Evolutionary conservation across 192 early-diverging fungal genomes (phyloP), one percentile per base, ranked within the genome.

Genomic region (Chytriomyces sp.): DNA sequence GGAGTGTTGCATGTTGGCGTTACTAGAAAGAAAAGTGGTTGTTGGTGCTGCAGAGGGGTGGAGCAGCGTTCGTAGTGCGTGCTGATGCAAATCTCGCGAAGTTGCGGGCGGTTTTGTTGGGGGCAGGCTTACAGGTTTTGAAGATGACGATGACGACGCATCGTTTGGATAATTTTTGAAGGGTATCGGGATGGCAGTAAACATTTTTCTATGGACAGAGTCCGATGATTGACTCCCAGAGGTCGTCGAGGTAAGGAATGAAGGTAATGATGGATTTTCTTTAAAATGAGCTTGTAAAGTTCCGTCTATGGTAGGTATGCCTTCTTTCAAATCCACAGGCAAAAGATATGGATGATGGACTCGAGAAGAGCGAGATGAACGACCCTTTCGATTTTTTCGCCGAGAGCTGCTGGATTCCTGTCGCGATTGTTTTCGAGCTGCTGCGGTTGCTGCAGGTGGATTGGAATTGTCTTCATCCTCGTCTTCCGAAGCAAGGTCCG

Each of bases 381-480:
- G 53, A 57, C 20, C 35, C 35, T 35, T 35, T 35, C 35, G 35
- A 35, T 35, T 35, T 35, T 35, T 35, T 35, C 35, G 35, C 35
- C 35, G 35, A 35, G 35, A 35, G 35, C 35, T 35, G 35, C 35
- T 35, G 35, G 35, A 35, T 35, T 35, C 35, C 35, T 57, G 53
- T 5, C 53, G 53, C 20, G 53, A 20, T 57, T 57, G 53, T n/a
- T 57, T 57, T 13, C 20, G 13, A n/a, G 53, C 13, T 57, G 53
- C 13, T 57, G 53, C 2, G 2, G 53, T 2, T 57, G 53, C 13
- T 57, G 53, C 53, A 20, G 20, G 5, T 57, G 16, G 53, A 2
- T 57, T n/a, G 53, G 53, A 57, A 20, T 57, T 57, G 20, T 57
- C 53, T n/a, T 57, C 53, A 57, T 57, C 53, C 20, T 57, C 53